Conservation (phyloP, 2,329 filamentous ascomycete species). For the Trichoderma aggressivum region DNA sequence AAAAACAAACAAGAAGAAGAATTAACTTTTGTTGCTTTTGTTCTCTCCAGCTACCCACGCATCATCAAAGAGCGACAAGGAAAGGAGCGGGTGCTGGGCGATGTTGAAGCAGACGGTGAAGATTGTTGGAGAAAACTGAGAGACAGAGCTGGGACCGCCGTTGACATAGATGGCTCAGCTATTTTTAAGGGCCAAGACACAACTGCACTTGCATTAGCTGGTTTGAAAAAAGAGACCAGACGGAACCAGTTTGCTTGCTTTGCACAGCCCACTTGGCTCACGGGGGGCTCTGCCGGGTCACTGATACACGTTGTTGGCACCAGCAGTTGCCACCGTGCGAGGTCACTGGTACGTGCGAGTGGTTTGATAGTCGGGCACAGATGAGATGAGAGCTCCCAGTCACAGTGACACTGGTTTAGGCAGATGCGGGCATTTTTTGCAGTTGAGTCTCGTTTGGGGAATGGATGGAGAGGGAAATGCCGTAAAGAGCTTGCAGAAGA, state of each 20-base stretch:
- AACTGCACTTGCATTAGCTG: constrained; percentile 6
- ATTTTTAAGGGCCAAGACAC: neutral
- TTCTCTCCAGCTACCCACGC: neutral
- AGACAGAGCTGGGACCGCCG: neutral
- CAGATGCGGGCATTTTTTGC: neutral
- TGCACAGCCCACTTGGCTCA: constrained; percentile 14
- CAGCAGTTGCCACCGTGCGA: neutral
- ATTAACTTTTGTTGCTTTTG: neutral
- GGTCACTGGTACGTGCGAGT: neutral
- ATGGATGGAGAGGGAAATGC: neutral
- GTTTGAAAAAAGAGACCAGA: neutral
- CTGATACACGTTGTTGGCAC: neutral
- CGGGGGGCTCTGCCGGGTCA: neutral
- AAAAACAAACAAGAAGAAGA: neutral
- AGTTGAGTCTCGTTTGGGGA: neutral
- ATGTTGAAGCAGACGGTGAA: neutral
- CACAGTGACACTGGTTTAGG: neutral
- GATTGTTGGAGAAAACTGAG: neutral
- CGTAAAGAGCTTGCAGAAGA: neutral
- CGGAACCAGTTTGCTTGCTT: neutral
- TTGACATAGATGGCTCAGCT: neutral
- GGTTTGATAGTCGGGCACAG: neutral
- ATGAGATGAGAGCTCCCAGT: neutral
- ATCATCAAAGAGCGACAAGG: constrained; percentile 8
- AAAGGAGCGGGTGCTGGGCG: neutral